These are phyloP conservation scores for Pleurotus pulmonarius DNA, from an alignment of 768 basidiomycete species.

Conservation along the genomic window DNA sequence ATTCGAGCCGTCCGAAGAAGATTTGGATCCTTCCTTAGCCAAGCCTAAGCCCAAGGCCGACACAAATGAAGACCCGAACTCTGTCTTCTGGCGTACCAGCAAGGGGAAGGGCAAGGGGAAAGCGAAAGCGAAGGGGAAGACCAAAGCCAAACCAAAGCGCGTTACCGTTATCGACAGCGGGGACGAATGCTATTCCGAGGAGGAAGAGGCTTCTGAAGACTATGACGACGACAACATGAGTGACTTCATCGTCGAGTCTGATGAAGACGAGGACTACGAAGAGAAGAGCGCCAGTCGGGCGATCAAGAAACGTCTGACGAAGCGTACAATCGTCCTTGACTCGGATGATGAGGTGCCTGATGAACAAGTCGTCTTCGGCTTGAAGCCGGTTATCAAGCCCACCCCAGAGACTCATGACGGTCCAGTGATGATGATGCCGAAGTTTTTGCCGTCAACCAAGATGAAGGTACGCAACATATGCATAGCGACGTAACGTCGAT, in stretches of 20 bases:
- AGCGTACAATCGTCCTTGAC: constrained; percentile 37
- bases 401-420: constrained; percentile 22
- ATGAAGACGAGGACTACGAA: constrained; percentile 47
- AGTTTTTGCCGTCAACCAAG: constrained; percentile 69
- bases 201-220: constrained; percentile 23
- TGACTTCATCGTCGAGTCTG: constrained; percentile 50
- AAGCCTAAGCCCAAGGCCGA: constrained; percentile 30
- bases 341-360: constrained; percentile 42
- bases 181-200: constrained; percentile 25
- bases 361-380: constrained; percentile 37
- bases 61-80: constrained; percentile 11
- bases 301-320: constrained; percentile 33
- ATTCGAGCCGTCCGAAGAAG: constrained; percentile 57
- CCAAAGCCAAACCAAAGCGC: constrained; percentile 13
- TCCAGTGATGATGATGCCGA: constrained; percentile 41
- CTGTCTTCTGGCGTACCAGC: neutral
- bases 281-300: constrained; percentile 39
- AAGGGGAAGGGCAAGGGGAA: constrained; percentile 26
- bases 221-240: constrained; percentile 40
- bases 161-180: constrained; percentile 11
- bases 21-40: constrained; percentile 29
- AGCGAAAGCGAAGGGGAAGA: constrained; percentile 14
- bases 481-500: no score
- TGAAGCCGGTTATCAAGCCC: constrained; percentile 19
- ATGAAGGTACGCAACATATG: constrained; percentile 49